Conservation (phyloP, 768 basidiomycete genomes). For the Leccinum barrowsii region DNA sequence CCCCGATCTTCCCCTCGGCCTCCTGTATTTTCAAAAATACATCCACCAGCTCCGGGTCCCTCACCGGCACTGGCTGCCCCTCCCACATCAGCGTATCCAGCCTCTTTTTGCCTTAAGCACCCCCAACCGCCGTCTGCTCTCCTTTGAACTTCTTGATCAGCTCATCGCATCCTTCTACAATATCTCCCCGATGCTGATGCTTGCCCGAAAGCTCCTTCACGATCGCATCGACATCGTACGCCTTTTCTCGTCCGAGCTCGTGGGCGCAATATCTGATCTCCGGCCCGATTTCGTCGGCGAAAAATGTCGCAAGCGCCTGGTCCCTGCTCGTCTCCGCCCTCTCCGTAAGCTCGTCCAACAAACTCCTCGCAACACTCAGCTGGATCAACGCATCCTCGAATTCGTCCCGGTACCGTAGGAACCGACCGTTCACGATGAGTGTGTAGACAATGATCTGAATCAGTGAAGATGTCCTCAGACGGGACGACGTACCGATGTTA, state of each 20-base stretch:
- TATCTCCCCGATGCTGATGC: conserved; percentile 51
- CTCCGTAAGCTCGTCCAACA: conserved; percentile 66
- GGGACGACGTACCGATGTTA: conserved; percentile 25
- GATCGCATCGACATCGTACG: conserved; percentile 80
- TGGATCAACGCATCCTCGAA: conserved; percentile 74
- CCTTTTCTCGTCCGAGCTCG: conserved; percentile 70
- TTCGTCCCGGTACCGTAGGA: conserved; percentile 71
- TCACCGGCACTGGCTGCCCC: conserved; percentile 75
- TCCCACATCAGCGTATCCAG: conserved; percentile 73
- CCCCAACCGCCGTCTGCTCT: conserved; percentile 36
- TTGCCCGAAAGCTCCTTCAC: conserved; percentile 58
- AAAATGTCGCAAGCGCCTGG: conserved; percentile 81
- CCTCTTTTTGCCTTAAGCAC: conserved; percentile 52
- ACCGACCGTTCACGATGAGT: conserved; percentile 77
- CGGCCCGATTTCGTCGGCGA: conserved; percentile 84
- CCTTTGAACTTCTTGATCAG: conserved; percentile 49
- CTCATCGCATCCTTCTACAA: conserved; percentile 61
- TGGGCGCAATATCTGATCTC: conserved; percentile 93
- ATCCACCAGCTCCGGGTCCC: conserved; percentile 89
- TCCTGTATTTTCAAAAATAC: conserved; percentile 81
- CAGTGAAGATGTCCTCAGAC: conserved; percentile 54
- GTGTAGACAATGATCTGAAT: conserved; percentile 76
- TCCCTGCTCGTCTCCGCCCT: conserved; percentile 71
- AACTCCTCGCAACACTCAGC: conserved; percentile 69
- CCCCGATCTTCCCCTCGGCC: conserved; percentile 58